These are phyloP conservation scores for Clarireedia homoeocarpa DNA, from an alignment of 2,329 filamentous ascomycete species.

Conservation along the genomic window DNA sequence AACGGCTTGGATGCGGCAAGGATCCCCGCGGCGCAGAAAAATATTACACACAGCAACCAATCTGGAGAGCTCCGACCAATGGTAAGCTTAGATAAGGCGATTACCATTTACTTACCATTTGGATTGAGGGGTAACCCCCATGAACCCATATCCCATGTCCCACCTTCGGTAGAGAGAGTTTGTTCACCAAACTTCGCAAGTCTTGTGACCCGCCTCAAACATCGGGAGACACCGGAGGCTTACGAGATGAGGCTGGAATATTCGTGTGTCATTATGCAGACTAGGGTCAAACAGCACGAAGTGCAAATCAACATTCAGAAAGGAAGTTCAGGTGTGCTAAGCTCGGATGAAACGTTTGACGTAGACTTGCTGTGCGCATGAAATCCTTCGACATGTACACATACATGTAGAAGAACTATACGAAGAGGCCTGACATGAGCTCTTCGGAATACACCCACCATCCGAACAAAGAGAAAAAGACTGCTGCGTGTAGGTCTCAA, in stretches of 20 bases:
- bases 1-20: background rate
- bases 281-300: background rate
- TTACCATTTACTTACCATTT: background rate
- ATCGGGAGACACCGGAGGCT: slow-evolving; percentile 4
- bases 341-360: background rate
- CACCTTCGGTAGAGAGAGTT: background rate
- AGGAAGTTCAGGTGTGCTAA: background rate
- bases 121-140: slow-evolving; percentile 6
- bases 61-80: slow-evolving; percentile 1
- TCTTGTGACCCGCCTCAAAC: background rate
- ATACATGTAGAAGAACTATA: no score
- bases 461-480: no score
- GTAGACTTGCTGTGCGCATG: background rate
- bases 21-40: slow-evolving; percentile 6
- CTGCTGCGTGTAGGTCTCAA: no score
- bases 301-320: background rate
- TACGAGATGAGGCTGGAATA: slow-evolving; percentile 4
- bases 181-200: background rate
- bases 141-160: slow-evolving; percentile 1
- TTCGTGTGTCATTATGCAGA: background rate
- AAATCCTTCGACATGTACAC: background rate
- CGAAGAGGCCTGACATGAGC: no score
- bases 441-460: no score
- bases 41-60: slow-evolving; percentile 9
- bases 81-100: slow-evolving; percentile 1